A percentile compares a stretch with the other conserved stretches of the same genome.
Evolutionary conservation across 352 stramenopile genomes (phyloP).

Genomic region (Phytophthora europaea): DNA sequence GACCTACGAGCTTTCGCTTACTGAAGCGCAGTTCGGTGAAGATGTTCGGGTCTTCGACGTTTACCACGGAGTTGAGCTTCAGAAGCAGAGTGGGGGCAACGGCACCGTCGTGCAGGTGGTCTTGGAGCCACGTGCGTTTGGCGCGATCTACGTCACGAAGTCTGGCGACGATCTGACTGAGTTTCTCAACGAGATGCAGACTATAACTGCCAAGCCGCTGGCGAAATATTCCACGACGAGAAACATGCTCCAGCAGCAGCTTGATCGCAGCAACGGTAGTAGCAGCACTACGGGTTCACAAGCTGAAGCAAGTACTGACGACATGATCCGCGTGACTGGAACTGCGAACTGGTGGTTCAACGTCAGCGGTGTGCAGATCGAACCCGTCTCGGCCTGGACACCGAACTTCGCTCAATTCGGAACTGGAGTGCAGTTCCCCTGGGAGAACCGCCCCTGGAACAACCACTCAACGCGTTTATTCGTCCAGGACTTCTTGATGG

Average conservation of each 20-base stretch:
- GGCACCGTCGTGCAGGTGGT: slow-evolving; percentile 36
- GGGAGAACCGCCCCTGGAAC: slow-evolving; percentile 83
- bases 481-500: slow-evolving; percentile 79
- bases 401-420: slow-evolving; percentile 65
- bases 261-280: slow-evolving; percentile 31
- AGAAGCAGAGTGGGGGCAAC: slow-evolving; percentile 15
- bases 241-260: slow-evolving; percentile 50
- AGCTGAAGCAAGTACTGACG: slow-evolving; percentile 13
- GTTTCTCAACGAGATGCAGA: slow-evolving; percentile 64
- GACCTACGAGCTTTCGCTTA: slow-evolving; percentile 49
- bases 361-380: slow-evolving; percentile 83
- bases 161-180: slow-evolving; percentile 32
- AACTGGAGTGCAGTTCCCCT: slow-evolving; percentile 86
- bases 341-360: slow-evolving; percentile 81
- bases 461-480: slow-evolving; percentile 74
- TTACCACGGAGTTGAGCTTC: slow-evolving; percentile 65
- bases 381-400: slow-evolving; percentile 78
- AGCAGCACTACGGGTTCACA: neutral
- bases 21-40: slow-evolving; percentile 24
- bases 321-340: slow-evolving; percentile 65
- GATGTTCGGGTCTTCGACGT: slow-evolving; percentile 63
- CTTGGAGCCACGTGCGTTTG: slow-evolving; percentile 74
- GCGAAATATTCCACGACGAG: slow-evolving; percentile 53
- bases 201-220: slow-evolving; percentile 60
- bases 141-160: slow-evolving; percentile 54